phyloP scores from a whole-genome alignment of 2,329 filamentous ascomycete species.

The Aspergillus ibericus region DNA sequence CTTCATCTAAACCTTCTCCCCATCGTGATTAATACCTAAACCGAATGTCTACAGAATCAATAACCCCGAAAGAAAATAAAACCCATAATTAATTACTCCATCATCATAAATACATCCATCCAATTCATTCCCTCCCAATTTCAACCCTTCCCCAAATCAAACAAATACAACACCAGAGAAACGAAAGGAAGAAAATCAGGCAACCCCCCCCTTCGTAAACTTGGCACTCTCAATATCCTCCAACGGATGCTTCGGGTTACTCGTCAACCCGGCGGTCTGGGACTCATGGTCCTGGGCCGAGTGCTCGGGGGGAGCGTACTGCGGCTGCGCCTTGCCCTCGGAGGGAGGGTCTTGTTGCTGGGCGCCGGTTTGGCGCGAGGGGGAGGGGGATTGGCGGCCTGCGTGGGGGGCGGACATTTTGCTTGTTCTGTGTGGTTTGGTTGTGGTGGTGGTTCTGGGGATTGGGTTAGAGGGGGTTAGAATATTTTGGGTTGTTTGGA shows the following conservation, averaged over 20 bases:
- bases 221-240: constrained; percentile 41
- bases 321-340: constrained; percentile 54
- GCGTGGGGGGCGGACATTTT: constrained; percentile 61
- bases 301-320: constrained; percentile 28
- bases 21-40: too few relatives aligned
- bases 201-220: constrained; percentile 22
- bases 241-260: constrained; percentile 45
- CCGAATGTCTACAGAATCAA: too few relatives aligned
- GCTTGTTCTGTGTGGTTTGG: neutral
- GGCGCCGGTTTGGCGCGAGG: constrained; percentile 64
- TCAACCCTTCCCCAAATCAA: too few relatives aligned
- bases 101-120: neutral
- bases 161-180: neutral
- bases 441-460: neutral
- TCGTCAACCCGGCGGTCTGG: constrained; percentile 31
- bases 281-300: constrained; percentile 11
- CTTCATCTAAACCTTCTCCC: too few relatives aligned
- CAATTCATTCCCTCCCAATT: neutral
- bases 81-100: neutral
- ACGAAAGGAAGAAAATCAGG: neutral
- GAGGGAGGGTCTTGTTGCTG: constrained; percentile 63
- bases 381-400: constrained; percentile 76
- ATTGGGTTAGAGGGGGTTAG: neutral
- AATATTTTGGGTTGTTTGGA: too few relatives aligned
- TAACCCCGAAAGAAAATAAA: too few relatives aligned